Base-by-base conservation (phyloP, 2,329 filamentous ascomycete species). In the Trichophyton equinum region DNA sequence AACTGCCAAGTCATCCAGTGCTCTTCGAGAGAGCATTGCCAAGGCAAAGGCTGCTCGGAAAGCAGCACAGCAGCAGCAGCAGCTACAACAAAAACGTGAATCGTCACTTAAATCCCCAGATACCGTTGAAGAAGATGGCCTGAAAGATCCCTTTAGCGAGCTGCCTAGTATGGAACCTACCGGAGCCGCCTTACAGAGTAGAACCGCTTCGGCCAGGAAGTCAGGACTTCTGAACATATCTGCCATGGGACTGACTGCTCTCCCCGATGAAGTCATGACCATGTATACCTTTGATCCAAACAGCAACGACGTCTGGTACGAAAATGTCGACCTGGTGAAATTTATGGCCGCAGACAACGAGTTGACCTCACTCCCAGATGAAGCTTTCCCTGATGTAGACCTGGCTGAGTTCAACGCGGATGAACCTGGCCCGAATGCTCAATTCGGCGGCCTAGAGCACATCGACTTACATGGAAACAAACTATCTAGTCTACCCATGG, bases 271-370 rank as follows among this genome's bases (percentile, higher is more conserved):
- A 69, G 88, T 97, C 0, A 77, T 95, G 74, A 84, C 85, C 60
- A 97, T 97, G 91, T 97, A 96, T 71, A 88, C 91, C 67, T 78
- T 89, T 18, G 85, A 91, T 59, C 80, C 82, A 60, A 83, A 86
- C 42, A 79, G 78, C 11, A 77, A 81, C 22, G 83, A 81, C 40
- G 84, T 86, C 38, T 97, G 94, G 94, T 91, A 91, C 1, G 92
- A 97, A 72, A 87, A 88, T 62, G 89, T 97, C 9, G 92, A 97
- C 69, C 76, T 97, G 53, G 87, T 86, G 0, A 85, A 87, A 63
- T 85, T 97, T 57, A 83, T 94, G 65, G 91, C 88, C 4, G 91
- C 92, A 7, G 91, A 96, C 69, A 97, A 99, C 68, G 89, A 96
- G 68, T 74, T 99, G 56, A 84, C 89, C 67, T 78, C 79, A 36